phyloP scores from a whole-genome alignment of 192 early-diverging fungal species.

The Linnemannia elongata region DNA sequence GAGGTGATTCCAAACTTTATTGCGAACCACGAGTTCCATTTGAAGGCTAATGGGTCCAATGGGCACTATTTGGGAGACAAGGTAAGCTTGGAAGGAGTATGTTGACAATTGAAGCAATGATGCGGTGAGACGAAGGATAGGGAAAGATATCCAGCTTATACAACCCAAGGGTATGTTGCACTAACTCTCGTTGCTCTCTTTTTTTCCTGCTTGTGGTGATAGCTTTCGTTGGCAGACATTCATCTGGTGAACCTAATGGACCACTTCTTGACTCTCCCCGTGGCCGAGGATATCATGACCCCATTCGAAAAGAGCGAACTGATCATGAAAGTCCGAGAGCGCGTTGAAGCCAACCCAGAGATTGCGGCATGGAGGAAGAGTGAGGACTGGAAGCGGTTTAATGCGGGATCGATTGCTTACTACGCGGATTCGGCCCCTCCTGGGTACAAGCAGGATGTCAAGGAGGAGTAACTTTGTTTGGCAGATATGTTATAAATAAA shows the following conservation, averaged over 20 bases:
- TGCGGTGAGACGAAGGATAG: no score
- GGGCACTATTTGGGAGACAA: conserved; percentile 41
- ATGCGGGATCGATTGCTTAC: neutral
- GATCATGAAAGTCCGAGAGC: conserved; percentile 31
- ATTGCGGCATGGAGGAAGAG: conserved; percentile 20
- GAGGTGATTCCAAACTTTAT: conserved; percentile 15
- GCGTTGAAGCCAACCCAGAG: conserved; percentile 6
- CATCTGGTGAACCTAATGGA: conserved; percentile 24
- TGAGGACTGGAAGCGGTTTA: neutral
- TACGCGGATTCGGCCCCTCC: neutral
- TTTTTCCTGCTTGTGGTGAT: neutral
- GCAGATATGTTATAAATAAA: no score
- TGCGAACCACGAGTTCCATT: conserved; percentile 20
- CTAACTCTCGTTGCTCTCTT: neutral
- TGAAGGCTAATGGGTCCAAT: conserved; percentile 22
- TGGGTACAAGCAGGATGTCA: neutral
- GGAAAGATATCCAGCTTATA: no score
- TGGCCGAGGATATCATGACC: conserved; percentile 15
- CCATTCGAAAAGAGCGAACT: conserved; percentile 13
- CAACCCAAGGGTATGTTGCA: neutral
- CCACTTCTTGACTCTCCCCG: conserved; percentile 22
- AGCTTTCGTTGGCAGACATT: conserved; percentile 33
- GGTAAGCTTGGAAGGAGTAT: neutral
- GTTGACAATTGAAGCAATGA: no score
- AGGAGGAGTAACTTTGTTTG: neutral